Evolutionary conservation across 73 alveolate genomes (phyloP).

Genomic region (Paramecium octaurelia): DNA sequence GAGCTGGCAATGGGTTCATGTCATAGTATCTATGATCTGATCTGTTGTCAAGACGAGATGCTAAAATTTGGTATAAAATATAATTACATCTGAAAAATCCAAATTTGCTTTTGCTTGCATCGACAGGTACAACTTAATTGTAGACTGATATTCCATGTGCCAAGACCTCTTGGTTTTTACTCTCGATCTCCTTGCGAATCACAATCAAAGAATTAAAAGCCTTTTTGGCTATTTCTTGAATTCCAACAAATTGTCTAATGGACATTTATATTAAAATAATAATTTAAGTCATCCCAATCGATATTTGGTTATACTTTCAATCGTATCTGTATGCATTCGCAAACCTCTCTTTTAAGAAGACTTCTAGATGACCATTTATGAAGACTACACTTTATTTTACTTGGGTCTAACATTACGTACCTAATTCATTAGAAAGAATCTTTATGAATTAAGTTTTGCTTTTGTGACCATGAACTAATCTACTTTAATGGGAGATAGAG

Average conservation of each 20-base stretch:
- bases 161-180: not conserved
- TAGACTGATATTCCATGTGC: slow-evolving; percentile 9
- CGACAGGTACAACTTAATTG: not conserved
- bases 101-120: not conserved
- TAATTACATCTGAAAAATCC: slow-evolving; percentile 41
- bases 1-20: not conserved
- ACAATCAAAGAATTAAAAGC: not conserved
- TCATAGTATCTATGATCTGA: not conserved
- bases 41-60: slow-evolving; percentile 10
- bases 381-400: not conserved
- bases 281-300: not conserved
- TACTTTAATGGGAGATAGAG: not conserved
- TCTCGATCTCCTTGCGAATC: not conserved
- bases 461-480: not conserved
- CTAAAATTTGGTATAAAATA: not conserved
- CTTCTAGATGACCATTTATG: not conserved
- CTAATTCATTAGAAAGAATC: not conserved
- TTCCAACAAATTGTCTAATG: not conserved
- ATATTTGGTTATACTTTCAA: not conserved
- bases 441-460: not conserved
- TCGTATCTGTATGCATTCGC: not conserved
- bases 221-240: slow-evolving; percentile 1
- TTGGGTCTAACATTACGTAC: not conserved
- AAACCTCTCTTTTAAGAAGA: not conserved
- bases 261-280: slow-evolving; percentile 35